Conservation (phyloP, 139 green algal species). For the Chlamydomonas applanata region DNA sequence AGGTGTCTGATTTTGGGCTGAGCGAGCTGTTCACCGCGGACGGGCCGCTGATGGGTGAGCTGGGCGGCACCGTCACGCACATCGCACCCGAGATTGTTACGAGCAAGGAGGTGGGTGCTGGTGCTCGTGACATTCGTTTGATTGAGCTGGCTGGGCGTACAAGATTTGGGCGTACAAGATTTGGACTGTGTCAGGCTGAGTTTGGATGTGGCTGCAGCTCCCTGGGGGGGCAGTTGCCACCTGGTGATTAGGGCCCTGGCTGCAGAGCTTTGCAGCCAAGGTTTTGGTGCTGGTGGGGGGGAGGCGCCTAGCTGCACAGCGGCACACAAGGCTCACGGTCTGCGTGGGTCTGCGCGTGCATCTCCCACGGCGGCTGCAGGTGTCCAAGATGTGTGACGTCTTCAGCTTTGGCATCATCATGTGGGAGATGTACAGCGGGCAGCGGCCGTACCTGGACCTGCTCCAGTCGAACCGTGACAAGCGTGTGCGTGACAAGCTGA, state of each 20-base stretch:
- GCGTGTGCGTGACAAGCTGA: slow-evolving; percentile 9
- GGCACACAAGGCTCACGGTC: too few species aligned
- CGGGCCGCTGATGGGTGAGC: slow-evolving; percentile 35
- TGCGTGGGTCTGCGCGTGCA: neutral
- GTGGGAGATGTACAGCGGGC: slow-evolving; percentile 39
- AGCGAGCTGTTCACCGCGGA: slow-evolving; percentile 31
- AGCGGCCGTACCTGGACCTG: neutral
- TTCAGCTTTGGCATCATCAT: slow-evolving; percentile 46
- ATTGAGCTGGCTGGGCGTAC: too few species aligned
- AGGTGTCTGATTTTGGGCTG: slow-evolving; percentile 45
- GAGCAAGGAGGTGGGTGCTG: slow-evolving; percentile 27
- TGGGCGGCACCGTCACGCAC: slow-evolving; percentile 42
- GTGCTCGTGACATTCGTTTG: neutral
- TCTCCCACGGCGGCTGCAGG: neutral
- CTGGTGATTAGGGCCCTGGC: too few species aligned
- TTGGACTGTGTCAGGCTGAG: too few species aligned
- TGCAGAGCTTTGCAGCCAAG: too few species aligned
- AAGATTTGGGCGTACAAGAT: too few species aligned
- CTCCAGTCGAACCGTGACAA: neutral
- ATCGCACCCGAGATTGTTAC: slow-evolving; percentile 42
- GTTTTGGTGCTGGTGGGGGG: too few species aligned
- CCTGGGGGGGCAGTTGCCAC: too few species aligned
- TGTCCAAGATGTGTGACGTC: slow-evolving; percentile 20
- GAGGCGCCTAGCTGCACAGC: too few species aligned
- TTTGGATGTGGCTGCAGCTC: too few species aligned